Conservation (phyloP, 2,329 filamentous ascomycete species). For the Sporothrix pseudoabietina region DNA sequence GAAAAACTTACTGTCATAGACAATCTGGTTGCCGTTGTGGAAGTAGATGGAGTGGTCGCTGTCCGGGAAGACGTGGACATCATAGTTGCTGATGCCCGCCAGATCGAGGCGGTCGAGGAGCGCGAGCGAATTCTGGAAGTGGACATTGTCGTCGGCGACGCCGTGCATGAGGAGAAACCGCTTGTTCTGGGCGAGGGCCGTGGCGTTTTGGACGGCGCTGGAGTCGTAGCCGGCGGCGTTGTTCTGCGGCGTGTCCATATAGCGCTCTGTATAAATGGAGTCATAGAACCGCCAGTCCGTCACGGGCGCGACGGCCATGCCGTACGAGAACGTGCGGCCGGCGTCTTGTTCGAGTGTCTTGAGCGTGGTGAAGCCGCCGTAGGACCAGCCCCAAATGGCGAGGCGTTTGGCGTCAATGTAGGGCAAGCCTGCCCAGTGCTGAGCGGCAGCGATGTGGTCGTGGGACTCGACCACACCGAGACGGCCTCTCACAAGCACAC, state of each 20-base stretch:
- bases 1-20: constrained; percentile 80
- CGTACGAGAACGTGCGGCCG: constrained; percentile 88
- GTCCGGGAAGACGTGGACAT: constrained; percentile 94
- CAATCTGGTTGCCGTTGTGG: constrained; percentile 86
- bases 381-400: constrained; percentile 98
- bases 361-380: constrained; percentile 90
- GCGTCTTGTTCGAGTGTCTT: constrained; percentile 93
- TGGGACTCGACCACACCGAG: constrained; percentile 82
- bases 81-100: constrained; percentile 84
- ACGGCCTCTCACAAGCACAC: constrained; percentile 79
- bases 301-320: constrained; percentile 98
- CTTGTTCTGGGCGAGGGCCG: constrained; percentile 72
- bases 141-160: constrained; percentile 95
- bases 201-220: constrained; percentile 72
- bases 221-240: constrained; percentile 77
- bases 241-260: constrained; percentile 91
- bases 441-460: constrained; percentile 89
- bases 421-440: constrained; percentile 75
- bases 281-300: constrained; percentile 98
- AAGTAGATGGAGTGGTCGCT: constrained; percentile 95
- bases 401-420: constrained; percentile 83
- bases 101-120: constrained; percentile 85
- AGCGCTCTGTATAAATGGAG: constrained; percentile 90
- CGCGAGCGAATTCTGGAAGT: constrained; percentile 90
- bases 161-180: constrained; percentile 96